These are phyloP conservation scores for Plasmodium ovale DNA, from an alignment of 169 alveolate species.

Conservation along the genomic window DNA sequence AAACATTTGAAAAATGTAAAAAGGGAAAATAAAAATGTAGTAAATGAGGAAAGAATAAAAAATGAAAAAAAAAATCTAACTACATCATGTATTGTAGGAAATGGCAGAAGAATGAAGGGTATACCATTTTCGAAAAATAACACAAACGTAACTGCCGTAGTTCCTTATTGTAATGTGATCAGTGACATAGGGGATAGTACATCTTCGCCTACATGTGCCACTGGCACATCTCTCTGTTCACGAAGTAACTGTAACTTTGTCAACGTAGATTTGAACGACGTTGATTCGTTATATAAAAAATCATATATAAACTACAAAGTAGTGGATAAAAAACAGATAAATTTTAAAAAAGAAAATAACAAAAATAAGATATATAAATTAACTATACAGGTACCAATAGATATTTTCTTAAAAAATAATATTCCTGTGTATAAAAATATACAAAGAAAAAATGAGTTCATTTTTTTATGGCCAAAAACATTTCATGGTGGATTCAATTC, in stretches of 20 bases:
- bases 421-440: slow-evolving; percentile 89
- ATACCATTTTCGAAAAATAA: background rate
- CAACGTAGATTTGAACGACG: slow-evolving; percentile 28
- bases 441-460: slow-evolving; percentile 92
- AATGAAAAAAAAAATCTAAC: background rate
- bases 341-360: slow-evolving; percentile 71
- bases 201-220: no score
- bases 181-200: background rate
- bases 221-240: background rate
- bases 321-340: slow-evolving; percentile 62
- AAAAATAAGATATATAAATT: slow-evolving; percentile 86
- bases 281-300: slow-evolving; percentile 38
- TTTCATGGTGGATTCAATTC: slow-evolving; percentile 95
- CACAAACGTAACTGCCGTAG: background rate
- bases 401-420: slow-evolving; percentile 86
- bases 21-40: background rate
- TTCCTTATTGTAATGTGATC: background rate
- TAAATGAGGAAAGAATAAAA: background rate
- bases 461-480: slow-evolving; percentile 92
- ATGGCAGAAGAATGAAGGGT: background rate
- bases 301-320: slow-evolving; percentile 31
- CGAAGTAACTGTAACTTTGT: background rate
- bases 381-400: slow-evolving; percentile 91
- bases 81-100: background rate
- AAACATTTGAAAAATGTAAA: slow-evolving; percentile 9